A percentile compares a stretch with the other conserved stretches of the same genome.
Evolutionary conservation across 164 flowering plant genomes (phyloP).

Genomic region (Umbilicus rupestris): DNA sequence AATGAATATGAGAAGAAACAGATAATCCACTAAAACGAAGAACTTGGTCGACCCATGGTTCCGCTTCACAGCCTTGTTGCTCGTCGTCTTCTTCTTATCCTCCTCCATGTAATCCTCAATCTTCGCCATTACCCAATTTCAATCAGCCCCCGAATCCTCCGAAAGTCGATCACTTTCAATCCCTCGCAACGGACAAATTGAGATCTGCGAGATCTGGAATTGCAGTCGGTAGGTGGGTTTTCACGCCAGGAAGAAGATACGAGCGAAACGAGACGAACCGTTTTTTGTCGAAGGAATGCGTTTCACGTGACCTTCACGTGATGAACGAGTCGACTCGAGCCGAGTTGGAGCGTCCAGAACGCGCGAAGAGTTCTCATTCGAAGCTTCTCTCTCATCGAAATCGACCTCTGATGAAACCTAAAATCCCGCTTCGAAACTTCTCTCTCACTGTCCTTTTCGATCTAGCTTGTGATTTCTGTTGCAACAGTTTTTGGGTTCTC

Average conservation of each 20-base stretch:
- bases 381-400: no score
- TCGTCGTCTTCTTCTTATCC: conserved; percentile 12
- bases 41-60: conserved; percentile 60
- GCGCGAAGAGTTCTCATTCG: background rate
- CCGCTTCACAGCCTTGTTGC: conserved; percentile 16
- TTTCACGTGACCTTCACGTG: background rate
- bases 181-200: background rate
- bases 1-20: conserved; percentile 51
- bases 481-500: background rate
- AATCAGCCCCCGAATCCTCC: background rate
- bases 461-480: background rate
- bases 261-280: background rate
- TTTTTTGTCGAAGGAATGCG: background rate
- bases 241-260: background rate
- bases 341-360: background rate
- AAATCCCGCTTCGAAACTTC: background rate
- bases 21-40: conserved; percentile 55
- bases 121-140: conserved; percentile 29
- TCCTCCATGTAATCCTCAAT: conserved; percentile 23
- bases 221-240: no score
- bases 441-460: background rate
- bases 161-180: background rate
- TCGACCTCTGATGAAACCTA: background rate
- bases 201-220: background rate
- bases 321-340: background rate